Conservation (phyloP, 257 asterid species). For the Solanum neorickii region DNA sequence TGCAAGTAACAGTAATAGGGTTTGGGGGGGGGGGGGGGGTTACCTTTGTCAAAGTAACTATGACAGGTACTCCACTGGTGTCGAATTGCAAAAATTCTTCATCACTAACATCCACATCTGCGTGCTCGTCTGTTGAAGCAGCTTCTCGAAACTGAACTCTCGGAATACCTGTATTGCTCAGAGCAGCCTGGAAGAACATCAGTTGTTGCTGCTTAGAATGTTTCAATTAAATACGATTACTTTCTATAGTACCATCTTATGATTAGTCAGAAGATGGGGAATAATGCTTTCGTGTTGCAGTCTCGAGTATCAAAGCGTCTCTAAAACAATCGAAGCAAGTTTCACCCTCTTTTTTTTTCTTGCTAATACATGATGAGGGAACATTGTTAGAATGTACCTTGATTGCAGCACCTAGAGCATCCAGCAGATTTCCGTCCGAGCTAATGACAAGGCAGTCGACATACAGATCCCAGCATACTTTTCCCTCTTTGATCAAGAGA, state of each 20-base stretch:
- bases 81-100: conserved; percentile 79
- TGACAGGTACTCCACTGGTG: conserved; percentile 64
- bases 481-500: conserved; percentile 65
- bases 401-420: conserved; percentile 83
- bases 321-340: neutral
- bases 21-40: neutral
- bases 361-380: neutral
- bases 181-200: conserved; percentile 48
- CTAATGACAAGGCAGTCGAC: conserved; percentile 80
- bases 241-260: neutral
- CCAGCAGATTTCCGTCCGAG: conserved; percentile 88
- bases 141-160: conserved; percentile 57
- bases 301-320: neutral
- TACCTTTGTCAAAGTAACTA: conserved; percentile 78
- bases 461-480: conserved; percentile 93
- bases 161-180: conserved; percentile 80
- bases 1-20: neutral
- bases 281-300: neutral
- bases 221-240: neutral
- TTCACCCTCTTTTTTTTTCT: neutral
- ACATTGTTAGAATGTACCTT: conserved; percentile 31
- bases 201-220: neutral
- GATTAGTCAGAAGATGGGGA: neutral
- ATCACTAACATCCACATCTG: conserved; percentile 75
- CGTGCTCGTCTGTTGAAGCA: conserved; percentile 47